phyloP scores from a whole-genome alignment of 345 rosid species.

The Syzygium oleosum region DNA sequence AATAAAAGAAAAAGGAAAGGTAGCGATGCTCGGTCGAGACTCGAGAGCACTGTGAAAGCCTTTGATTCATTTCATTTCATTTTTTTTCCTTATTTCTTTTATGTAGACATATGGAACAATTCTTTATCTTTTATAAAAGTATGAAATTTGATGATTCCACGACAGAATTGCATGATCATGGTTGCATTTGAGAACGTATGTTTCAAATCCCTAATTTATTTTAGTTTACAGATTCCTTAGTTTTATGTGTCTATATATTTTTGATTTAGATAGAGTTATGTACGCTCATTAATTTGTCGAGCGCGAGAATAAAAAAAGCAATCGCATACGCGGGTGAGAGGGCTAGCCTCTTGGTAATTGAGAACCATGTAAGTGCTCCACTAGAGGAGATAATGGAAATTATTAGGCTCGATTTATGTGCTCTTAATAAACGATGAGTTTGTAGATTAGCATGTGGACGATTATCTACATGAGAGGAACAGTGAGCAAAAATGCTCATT shows the following conservation, averaged over 20 bases:
- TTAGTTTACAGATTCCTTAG: background rate
- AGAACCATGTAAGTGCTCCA: background rate
- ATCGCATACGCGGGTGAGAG: background rate
- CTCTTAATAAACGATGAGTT: background rate
- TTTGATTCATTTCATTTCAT: no score
- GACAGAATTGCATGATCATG: background rate
- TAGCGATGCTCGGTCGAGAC: no score
- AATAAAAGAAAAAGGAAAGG: background rate
- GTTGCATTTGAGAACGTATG: background rate
- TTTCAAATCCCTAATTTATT: background rate
- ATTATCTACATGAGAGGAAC: no score
- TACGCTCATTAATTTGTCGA: background rate
- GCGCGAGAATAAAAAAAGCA: background rate
- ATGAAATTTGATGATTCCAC: background rate
- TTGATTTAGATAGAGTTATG: background rate
- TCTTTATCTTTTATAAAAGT: background rate
- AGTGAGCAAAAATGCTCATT: no score
- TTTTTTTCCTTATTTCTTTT: background rate
- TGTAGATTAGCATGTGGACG: no score
- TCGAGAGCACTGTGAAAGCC: background rate
- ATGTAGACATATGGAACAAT: background rate
- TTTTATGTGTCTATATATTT: background rate
- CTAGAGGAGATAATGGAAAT: background rate
- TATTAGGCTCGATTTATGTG: background rate
- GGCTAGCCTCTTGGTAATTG: background rate